Evolutionary conservation across 1,284 basidiomycete genomes (phyloP).

Genomic region (Puccinia horiana): DNA sequence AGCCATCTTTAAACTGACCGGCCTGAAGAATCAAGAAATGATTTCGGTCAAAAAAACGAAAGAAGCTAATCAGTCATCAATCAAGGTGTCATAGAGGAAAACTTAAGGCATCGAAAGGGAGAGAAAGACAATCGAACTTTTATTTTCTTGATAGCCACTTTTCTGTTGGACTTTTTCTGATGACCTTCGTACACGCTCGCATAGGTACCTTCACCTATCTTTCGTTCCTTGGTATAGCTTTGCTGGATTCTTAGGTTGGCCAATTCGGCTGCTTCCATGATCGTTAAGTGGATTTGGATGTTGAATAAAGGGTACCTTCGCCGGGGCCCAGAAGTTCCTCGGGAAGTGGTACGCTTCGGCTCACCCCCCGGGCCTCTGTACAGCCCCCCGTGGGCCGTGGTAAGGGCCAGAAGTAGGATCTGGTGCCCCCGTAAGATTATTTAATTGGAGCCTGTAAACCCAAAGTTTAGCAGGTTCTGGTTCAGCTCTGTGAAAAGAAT

Average conservation of each 20-base stretch:
- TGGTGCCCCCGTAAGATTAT: too few relatives aligned
- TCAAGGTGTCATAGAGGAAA: background rate
- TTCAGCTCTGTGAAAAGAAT: too few relatives aligned
- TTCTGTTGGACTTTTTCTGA: constrained; percentile 70
- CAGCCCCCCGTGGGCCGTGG: too few relatives aligned
- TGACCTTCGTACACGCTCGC: constrained; percentile 91
- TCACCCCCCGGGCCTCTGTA: too few relatives aligned
- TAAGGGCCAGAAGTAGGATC: too few relatives aligned
- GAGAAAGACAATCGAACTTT: constrained; percentile 51
- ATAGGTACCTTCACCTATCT: constrained; percentile 87
- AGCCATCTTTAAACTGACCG: constrained; percentile 92
- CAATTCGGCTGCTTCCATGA: constrained; percentile 48
- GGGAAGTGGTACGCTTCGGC: too few relatives aligned
- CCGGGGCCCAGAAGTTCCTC: background rate
- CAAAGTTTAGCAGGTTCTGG: too few relatives aligned
- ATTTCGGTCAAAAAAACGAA: background rate
- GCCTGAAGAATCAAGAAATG: constrained; percentile 65
- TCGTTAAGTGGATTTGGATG: background rate
- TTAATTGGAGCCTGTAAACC: too few relatives aligned
- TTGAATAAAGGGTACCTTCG: background rate
- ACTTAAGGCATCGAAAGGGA: background rate
- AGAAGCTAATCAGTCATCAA: background rate
- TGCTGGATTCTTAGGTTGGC: constrained; percentile 47
- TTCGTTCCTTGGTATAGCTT: constrained; percentile 44
- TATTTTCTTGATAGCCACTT: constrained; percentile 91